These are phyloP conservation scores for Epichloe brachyelytri DNA, from an alignment of 2,329 filamentous ascomycete genomes.

Conservation along the genomic window DNA sequence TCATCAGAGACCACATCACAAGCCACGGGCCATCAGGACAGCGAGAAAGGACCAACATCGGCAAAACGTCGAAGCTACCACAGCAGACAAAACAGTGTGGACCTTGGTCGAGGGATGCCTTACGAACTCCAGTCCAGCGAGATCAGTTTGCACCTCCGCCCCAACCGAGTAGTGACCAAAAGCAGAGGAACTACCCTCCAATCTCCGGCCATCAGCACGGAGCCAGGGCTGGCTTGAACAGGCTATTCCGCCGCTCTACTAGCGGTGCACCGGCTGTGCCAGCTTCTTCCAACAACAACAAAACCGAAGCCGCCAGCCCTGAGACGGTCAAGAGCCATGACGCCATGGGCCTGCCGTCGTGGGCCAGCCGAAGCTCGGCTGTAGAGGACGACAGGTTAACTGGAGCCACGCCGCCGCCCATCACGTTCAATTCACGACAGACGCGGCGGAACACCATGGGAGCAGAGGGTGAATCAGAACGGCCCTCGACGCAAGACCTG, in stretches of 20 bases:
- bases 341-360: slow-evolving; percentile 27
- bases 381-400: slow-evolving; percentile 30
- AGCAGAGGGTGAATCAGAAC: slow-evolving; percentile 9
- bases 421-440: slow-evolving; percentile 32
- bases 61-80: slow-evolving; percentile 10
- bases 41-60: slow-evolving; percentile 6
- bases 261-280: slow-evolving; percentile 18
- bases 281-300: neutral
- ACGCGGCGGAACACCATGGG: slow-evolving; percentile 16
- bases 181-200: slow-evolving; percentile 36
- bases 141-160: slow-evolving; percentile 10
- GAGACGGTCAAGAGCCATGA: slow-evolving; percentile 12
- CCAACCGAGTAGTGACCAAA: slow-evolving; percentile 16
- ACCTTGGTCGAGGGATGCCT: slow-evolving; percentile 13
- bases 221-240: slow-evolving; percentile 33
- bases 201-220: slow-evolving; percentile 31
- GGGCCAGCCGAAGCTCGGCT: slow-evolving; percentile 21
- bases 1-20: slow-evolving; percentile 12
- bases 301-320: slow-evolving; percentile 1
- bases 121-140: slow-evolving; percentile 14
- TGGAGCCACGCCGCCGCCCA: slow-evolving; percentile 44
- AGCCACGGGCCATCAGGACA: slow-evolving; percentile 6
- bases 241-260: slow-evolving; percentile 37
- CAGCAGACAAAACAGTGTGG: slow-evolving; percentile 19
- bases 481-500: slow-evolving; percentile 7